phyloP scores from a whole-genome alignment of 495 filamentous ascomycete genomes.

The Aspergillus egyptiacus region DNA sequence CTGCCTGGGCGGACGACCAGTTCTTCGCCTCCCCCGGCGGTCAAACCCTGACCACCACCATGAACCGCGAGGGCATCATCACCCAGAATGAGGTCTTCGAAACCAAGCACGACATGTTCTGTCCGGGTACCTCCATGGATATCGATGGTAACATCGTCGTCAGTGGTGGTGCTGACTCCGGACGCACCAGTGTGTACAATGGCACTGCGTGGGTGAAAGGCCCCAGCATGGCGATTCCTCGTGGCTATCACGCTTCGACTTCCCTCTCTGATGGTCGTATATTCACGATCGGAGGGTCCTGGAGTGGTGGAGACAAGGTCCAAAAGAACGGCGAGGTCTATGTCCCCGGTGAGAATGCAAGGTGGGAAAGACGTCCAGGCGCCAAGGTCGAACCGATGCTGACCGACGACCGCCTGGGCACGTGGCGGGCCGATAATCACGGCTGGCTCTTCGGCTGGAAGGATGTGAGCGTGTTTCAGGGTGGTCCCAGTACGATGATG shows the following conservation, averaged over 20 bases:
- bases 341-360: background rate
- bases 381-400: constrained; percentile 41
- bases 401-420: constrained; percentile 38
- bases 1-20: background rate
- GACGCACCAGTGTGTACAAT: constrained; percentile 42
- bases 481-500: constrained; percentile 50
- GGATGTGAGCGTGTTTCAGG: constrained; percentile 49
- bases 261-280: constrained; percentile 49
- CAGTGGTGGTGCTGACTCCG: constrained; percentile 44
- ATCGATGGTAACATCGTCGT: constrained; percentile 46
- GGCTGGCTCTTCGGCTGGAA: constrained; percentile 58
- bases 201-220: no score
- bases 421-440: constrained; percentile 51
- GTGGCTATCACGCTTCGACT: constrained; percentile 46
- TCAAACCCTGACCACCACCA: no score
- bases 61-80: constrained; percentile 18
- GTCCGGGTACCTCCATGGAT: constrained; percentile 52
- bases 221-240: no score
- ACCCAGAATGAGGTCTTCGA: constrained; percentile 36
- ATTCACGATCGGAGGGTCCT: constrained; percentile 58
- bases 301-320: constrained; percentile 33
- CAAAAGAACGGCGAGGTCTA: constrained; percentile 53
- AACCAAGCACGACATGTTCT: constrained; percentile 58
- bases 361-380: constrained; percentile 37
- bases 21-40: no score